Base-by-base conservation (phyloP, 169 alveolate species). In the Cryptosporidium parvum region DNA sequence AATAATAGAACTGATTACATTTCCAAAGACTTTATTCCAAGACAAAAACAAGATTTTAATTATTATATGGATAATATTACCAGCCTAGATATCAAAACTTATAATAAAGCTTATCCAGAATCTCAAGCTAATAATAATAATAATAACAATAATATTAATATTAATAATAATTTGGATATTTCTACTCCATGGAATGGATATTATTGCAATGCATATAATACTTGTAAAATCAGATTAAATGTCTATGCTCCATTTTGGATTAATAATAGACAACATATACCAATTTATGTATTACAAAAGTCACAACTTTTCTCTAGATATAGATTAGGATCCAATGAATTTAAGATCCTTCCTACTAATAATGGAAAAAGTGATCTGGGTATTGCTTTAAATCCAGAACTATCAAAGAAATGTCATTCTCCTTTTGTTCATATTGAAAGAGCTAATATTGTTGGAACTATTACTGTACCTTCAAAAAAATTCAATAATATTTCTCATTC, bases 181-280 rank as follows among this genome's bases (percentile, higher is more conserved):
- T 35, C 58, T 53, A 59, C 86, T 33, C 86, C 86, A 12, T 73
- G 86, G 86, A 37, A 56, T 59, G 86, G 86, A 18, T 73, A 73
- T 37, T 33, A 53, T 10, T 73, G 86, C 26, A 35, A 56, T 31
- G 48, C 45, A 3, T 58, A 73, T 26, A 73, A 73, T 73, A 73
- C 86, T 8, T 73, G 86, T 21, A 73, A 73, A 31, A 56, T 73
- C 14, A 31, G 72, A 73, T n/a, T 73, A n/a, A 73, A 21, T 37
- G 9, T 73, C 21, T 59, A 58, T 58, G 48, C 86, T 21, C 56
- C 86, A 10, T 52, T 73, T n/a, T 73, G 86, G 86, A 52, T 73
- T 53, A 73, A 73, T 42, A 73, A 73, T 33, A 51, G 86, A 29
- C 86, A 73, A 37, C 52, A 59, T 21, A 56, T 37, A 29, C 86